Conservation (phyloP, 164 flowering plant genomes). For the Annona cherimola region DNA sequence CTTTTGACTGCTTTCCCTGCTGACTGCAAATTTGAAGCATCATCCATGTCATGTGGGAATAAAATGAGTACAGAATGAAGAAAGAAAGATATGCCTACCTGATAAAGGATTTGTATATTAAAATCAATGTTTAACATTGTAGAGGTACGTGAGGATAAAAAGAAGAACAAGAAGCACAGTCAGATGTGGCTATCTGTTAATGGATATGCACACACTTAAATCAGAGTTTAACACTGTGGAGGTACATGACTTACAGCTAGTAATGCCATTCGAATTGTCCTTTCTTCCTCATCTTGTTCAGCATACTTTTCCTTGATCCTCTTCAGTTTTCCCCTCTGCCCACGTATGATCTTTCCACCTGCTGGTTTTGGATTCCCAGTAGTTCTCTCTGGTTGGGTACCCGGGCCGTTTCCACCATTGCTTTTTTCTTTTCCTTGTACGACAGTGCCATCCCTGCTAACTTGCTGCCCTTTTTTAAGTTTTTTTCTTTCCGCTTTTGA, state of each 20-base stretch:
- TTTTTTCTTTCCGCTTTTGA: constrained; percentile 91
- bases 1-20: constrained; percentile 54
- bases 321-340: constrained; percentile 83
- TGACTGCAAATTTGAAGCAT: constrained; percentile 42
- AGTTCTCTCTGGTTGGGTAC: constrained; percentile 26
- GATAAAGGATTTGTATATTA: not conserved
- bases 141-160: constrained; percentile 11
- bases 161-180: not conserved
- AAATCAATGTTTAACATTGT: not conserved
- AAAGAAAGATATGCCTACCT: not conserved
- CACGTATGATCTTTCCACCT: constrained; percentile 66
- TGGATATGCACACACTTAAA: not conserved
- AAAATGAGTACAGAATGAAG: not conserved
- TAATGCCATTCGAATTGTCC: constrained; percentile 79
- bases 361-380: constrained; percentile 29
- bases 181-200: not conserved
- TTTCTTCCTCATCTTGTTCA: constrained; percentile 94
- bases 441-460: constrained; percentile 14
- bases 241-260: constrained; percentile 63
- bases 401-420: constrained; percentile 21
- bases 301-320: constrained; percentile 93
- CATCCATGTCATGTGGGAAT: not conserved
- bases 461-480: constrained; percentile 67
- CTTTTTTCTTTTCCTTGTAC: constrained; percentile 31
- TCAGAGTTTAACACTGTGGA: constrained; percentile 2